phyloP scores from a whole-genome alignment of 2,329 filamentous ascomycete species.

The Aspergillus brunneoviolaceus region DNA sequence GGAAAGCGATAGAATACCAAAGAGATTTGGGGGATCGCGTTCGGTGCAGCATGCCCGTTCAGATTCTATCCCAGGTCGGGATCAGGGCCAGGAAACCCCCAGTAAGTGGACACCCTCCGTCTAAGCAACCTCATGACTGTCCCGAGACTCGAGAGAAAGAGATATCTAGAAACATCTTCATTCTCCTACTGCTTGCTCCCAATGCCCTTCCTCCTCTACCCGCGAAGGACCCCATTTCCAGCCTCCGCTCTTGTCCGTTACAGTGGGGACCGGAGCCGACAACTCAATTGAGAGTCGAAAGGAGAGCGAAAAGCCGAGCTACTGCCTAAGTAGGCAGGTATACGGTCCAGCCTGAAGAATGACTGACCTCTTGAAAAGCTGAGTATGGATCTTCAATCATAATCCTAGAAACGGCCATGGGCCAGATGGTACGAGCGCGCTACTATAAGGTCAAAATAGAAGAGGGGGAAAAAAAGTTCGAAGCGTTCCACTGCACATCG shows the following conservation, averaged over 20 bases:
- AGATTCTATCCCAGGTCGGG: neutral
- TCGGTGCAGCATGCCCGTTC: neutral
- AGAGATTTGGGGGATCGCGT: neutral
- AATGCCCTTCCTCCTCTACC: neutral
- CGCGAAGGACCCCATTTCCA: neutral
- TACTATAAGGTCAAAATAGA: neutral
- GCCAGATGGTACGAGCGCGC: neutral
- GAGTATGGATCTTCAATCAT: neutral
- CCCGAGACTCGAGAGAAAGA: neutral
- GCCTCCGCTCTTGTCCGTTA: neutral
- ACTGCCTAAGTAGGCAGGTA: constrained; percentile 6
- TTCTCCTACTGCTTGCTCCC: neutral
- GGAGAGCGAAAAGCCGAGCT: neutral
- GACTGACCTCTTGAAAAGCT: neutral
- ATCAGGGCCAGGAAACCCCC: neutral
- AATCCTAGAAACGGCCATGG: neutral
- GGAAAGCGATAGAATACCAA: neutral
- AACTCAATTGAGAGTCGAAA: neutral
- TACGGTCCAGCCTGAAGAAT: neutral
- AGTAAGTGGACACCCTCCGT: neutral
- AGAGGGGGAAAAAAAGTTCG: neutral
- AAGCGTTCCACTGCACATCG: neutral
- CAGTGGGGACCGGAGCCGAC: neutral
- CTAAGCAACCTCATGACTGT: neutral
- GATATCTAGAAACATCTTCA: neutral